phyloP scores from a whole-genome alignment of 106 monocot species.

The Agapanthus africanus region DNA sequence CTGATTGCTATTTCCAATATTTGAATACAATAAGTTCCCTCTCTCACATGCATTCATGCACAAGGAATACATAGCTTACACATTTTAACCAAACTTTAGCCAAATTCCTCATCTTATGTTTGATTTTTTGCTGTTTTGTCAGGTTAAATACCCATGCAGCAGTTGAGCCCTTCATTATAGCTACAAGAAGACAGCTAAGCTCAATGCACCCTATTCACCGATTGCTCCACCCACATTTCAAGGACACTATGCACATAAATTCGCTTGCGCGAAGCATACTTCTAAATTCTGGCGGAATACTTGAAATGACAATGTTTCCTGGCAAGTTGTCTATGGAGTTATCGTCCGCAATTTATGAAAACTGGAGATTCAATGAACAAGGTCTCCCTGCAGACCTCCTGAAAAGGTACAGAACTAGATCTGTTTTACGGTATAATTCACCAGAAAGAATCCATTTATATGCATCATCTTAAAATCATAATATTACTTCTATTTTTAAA shows the following conservation, averaged over 20 bases:
- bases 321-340: conserved; percentile 54
- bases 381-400: conserved; percentile 68
- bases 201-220: conserved; percentile 70
- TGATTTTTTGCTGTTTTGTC: not conserved
- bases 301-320: conserved; percentile 68
- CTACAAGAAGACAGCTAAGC: conserved; percentile 63
- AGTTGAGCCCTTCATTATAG: conserved; percentile 67
- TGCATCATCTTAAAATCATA: no score
- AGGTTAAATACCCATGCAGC: conserved; percentile 72
- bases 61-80: no score
- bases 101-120: not conserved
- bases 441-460: no score
- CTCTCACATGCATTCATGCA: no score
- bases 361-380: conserved; percentile 59
- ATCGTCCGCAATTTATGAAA: conserved; percentile 44
- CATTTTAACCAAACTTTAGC: not conserved
- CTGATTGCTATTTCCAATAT: no score
- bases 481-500: no score
- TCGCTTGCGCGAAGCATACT: conserved; percentile 52
- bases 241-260: conserved; percentile 75
- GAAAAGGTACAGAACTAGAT: no score
- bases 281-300: conserved; percentile 57
- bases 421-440: no score
- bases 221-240: conserved; percentile 65
- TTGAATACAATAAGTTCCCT: no score